Evolutionary conservation across 352 stramenopile genomes (phyloP).

Genomic region (Pythium insidiosum): DNA sequence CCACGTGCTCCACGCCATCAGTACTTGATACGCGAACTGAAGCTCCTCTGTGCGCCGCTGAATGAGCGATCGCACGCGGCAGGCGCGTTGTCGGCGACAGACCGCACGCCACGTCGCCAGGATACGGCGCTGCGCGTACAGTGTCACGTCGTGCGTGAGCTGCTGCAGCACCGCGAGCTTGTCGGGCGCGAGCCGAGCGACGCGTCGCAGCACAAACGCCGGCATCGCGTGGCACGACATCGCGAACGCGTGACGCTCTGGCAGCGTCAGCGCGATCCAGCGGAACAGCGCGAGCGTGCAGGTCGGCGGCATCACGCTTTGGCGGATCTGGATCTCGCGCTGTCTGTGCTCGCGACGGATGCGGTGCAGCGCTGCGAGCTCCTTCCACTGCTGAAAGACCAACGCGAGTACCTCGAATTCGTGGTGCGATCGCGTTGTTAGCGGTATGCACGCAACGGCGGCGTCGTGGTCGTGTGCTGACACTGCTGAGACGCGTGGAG

Average conservation of each 20-base stretch:
- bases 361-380: conserved; percentile 20
- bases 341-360: conserved; percentile 19
- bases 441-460: background rate
- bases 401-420: conserved; percentile 21
- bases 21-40: too few relatives aligned
- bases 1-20: too few relatives aligned
- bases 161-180: conserved; percentile 5
- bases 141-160: conserved; percentile 9
- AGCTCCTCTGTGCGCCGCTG: too few relatives aligned
- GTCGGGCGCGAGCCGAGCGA: conserved; percentile 1
- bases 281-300: conserved; percentile 36
- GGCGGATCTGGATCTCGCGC: conserved; percentile 14
- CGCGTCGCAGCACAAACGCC: conserved; percentile 19
- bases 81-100: conserved; percentile 1
- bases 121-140: conserved; percentile 12
- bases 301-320: conserved; percentile 16
- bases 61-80: conserved; percentile 19
- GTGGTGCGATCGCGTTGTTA: too few relatives aligned
- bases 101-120: conserved; percentile 10
- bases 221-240: conserved; percentile 20
- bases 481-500: background rate
- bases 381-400: conserved; percentile 38
- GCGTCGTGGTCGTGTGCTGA: too few relatives aligned
- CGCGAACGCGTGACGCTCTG: conserved; percentile 14
- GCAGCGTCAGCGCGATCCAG: conserved; percentile 33